phyloP scores from a whole-genome alignment of 2,329 filamentous ascomycete genomes.

The Fusarium zealandicum region DNA sequence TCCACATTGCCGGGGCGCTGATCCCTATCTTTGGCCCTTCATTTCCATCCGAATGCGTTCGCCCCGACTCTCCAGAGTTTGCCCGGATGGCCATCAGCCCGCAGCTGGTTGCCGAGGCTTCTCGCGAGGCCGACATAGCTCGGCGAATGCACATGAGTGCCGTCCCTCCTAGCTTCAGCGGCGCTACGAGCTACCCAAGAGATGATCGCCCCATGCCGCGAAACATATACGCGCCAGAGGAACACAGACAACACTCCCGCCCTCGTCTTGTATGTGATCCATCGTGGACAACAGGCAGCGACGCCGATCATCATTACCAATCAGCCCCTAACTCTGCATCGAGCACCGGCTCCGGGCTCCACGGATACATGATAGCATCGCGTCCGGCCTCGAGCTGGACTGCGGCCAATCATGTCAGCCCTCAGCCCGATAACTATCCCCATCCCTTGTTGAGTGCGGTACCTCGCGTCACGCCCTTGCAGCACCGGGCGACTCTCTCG shows the following conservation, averaged over 20 bases:
- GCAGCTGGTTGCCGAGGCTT: slow-evolving; percentile 60
- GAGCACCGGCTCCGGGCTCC: slow-evolving; percentile 40
- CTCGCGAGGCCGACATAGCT: slow-evolving; percentile 52
- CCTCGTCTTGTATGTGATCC: slow-evolving; percentile 38
- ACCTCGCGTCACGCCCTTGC: slow-evolving; percentile 27
- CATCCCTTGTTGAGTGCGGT: slow-evolving; percentile 35
- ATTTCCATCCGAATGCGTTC: slow-evolving; percentile 77
- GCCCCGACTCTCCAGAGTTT: slow-evolving; percentile 68
- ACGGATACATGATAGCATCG: slow-evolving; percentile 38
- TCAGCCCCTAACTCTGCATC: slow-evolving; percentile 41
- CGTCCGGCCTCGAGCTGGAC: slow-evolving; percentile 37
- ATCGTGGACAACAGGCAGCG: slow-evolving; percentile 29
- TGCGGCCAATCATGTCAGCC: slow-evolving; percentile 20
- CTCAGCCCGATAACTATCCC: slow-evolving; percentile 29
- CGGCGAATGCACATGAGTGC: slow-evolving; percentile 30
- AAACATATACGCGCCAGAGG: slow-evolving; percentile 24
- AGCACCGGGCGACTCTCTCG: slow-evolving; percentile 8
- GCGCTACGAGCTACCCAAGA: slow-evolving; percentile 35
- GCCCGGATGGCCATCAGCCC: slow-evolving; percentile 71
- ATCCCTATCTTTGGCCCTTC: slow-evolving; percentile 88
- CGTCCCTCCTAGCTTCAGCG: slow-evolving; percentile 7
- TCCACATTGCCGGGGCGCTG: slow-evolving; percentile 80
- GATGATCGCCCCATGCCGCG: slow-evolving; percentile 14
- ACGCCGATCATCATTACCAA: slow-evolving; percentile 28
- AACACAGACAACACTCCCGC: slow-evolving; percentile 22